Conservation (phyloP, 305 asterid genomes). For the Solanum hybrid region DNA sequence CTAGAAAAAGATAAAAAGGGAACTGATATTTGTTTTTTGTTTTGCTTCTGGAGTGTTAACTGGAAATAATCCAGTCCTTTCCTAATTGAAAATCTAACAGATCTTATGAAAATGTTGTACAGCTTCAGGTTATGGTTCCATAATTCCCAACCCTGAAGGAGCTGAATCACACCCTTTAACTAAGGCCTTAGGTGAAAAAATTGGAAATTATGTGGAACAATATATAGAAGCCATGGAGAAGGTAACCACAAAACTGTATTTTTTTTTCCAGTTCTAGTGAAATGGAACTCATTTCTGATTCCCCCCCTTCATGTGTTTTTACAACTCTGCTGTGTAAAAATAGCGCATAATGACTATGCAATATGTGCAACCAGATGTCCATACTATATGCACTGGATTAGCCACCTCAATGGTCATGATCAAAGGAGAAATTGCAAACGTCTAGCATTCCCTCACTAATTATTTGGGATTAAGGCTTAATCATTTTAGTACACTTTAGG, state of each 20-base stretch:
- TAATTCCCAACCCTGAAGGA: constrained; percentile 59
- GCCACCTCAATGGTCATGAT: background rate
- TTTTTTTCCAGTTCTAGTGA: constrained; percentile 3
- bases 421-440: background rate
- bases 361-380: background rate
- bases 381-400: background rate
- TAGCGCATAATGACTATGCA: background rate
- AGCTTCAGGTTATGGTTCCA: constrained; percentile 80
- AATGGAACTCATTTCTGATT: background rate
- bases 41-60: background rate
- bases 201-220: constrained; percentile 55
- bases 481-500: background rate
- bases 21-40: background rate
- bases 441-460: background rate
- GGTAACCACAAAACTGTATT: constrained; percentile 22
- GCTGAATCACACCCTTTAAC: constrained; percentile 68
- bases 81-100: background rate
- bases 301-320: background rate
- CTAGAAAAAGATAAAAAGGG: background rate
- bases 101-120: constrained; percentile 5
- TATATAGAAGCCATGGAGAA: constrained; percentile 89
- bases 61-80: background rate
- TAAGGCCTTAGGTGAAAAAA: constrained; percentile 57
- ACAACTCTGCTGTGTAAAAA: background rate
- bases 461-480: background rate